These are phyloP conservation scores for Sordariomycetes sp. DNA, from an alignment of 2,329 filamentous ascomycete species.

Conservation along the genomic window DNA sequence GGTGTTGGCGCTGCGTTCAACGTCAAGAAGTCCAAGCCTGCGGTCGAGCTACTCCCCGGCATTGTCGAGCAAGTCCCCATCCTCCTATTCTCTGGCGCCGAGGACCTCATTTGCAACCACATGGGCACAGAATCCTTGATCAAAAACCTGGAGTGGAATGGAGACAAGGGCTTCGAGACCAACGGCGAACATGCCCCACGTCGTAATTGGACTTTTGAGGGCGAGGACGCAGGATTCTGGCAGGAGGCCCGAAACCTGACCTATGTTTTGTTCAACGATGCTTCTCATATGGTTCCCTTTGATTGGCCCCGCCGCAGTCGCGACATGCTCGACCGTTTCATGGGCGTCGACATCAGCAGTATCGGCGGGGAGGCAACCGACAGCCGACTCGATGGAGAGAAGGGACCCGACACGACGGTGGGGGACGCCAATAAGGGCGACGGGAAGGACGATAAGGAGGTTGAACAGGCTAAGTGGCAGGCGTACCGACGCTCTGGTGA, in stretches of 20 bases:
- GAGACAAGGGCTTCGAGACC: constrained; percentile 81
- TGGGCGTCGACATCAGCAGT: constrained; percentile 81
- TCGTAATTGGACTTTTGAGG: constrained; percentile 89
- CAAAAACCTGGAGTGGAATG: constrained; percentile 84
- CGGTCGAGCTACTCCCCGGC: constrained; percentile 66
- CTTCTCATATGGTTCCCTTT: constrained; percentile 97
- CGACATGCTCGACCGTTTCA: constrained; percentile 97
- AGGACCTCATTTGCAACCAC: constrained; percentile 96
- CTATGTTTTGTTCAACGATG: constrained; percentile 91
- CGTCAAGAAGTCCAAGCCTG: constrained; percentile 60
- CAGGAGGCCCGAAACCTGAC: constrained; percentile 92
- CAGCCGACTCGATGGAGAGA: constrained; percentile 77
- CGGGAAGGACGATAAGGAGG: constrained; percentile 56
- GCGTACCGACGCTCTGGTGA: constrained; percentile 86
- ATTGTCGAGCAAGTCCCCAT: constrained; percentile 70
- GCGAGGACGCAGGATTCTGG: constrained; percentile 79
- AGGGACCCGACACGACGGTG: constrained; percentile 67
- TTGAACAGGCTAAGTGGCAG: constrained; percentile 80
- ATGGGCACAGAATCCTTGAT: constrained; percentile 88
- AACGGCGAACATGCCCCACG: constrained; percentile 87
- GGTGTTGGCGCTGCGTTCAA: constrained; percentile 66
- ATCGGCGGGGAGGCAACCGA: constrained; percentile 77
- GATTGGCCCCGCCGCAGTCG: constrained; percentile 78
- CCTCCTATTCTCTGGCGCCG: constrained; percentile 83
- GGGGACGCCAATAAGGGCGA: constrained; percentile 52